Percentiles rank a stretch among this genome's conserved stretches.
Conservation (phyloP, 1,284 basidiomycete species). For the Schizopora paradoxa region DNA sequence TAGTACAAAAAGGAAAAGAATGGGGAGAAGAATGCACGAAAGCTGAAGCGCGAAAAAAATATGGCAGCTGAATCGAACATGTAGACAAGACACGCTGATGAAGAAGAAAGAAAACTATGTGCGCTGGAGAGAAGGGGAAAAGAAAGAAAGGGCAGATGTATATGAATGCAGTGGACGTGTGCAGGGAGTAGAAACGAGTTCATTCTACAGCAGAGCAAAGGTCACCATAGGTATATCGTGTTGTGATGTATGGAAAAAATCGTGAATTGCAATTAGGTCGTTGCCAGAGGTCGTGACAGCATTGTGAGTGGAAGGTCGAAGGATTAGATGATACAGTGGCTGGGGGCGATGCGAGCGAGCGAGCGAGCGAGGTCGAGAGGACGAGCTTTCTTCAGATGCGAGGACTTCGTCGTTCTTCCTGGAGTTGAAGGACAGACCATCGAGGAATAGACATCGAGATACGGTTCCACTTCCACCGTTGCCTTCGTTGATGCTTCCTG, state of each 20-base stretch:
- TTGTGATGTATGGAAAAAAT: too few species aligned
- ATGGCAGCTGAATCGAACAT: neutral
- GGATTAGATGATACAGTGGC: neutral
- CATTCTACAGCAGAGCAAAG: constrained; percentile 2
- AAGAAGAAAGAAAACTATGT: neutral
- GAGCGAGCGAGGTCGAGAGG: neutral
- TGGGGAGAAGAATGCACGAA: neutral
- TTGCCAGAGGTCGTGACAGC: constrained; percentile 2
- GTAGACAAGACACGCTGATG: neutral
- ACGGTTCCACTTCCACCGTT: constrained; percentile 17
- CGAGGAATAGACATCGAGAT: constrained; percentile 16
- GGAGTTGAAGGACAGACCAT: constrained; percentile 8
- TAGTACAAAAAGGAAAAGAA: too few species aligned
- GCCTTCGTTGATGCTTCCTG: constrained; percentile 3
- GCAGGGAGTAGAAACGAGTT: neutral
- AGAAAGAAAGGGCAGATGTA: neutral
- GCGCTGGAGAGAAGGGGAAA: neutral
- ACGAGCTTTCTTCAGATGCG: neutral
- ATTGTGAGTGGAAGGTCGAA: neutral
- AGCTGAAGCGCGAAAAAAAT: neutral
- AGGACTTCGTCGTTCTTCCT: constrained; percentile 3
- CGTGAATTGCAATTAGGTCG: neutral
- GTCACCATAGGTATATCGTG: too few species aligned
- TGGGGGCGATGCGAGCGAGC: neutral
- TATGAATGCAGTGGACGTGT: neutral